Evolutionary conservation across 2,329 filamentous ascomycete species (phyloP).

Genomic region (Waltergamsia citrina): DNA sequence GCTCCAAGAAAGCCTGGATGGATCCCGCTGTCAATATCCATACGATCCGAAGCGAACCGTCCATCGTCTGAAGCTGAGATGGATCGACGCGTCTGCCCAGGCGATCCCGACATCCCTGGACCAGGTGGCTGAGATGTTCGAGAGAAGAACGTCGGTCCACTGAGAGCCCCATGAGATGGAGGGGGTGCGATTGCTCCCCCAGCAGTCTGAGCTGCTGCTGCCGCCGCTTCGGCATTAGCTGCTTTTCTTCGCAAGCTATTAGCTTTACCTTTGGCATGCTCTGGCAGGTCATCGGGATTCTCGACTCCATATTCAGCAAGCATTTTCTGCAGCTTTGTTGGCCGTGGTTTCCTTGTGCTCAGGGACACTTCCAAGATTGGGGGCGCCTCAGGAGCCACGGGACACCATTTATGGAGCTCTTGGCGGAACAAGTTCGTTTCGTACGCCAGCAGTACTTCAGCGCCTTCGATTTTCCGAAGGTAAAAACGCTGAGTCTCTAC

Average conservation of each 20-base stretch:
- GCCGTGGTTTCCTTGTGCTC: slow-evolving; percentile 89
- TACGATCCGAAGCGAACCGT: slow-evolving; percentile 22
- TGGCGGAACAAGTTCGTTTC: slow-evolving; percentile 99
- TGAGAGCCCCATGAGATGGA: not conserved
- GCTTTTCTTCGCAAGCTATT: slow-evolving; percentile 66
- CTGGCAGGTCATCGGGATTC: slow-evolving; percentile 82
- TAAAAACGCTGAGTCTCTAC: slow-evolving; percentile 89
- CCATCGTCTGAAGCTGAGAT: slow-evolving; percentile 7
- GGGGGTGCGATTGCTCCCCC: not conserved
- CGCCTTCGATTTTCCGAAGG: slow-evolving; percentile 91
- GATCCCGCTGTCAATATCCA: slow-evolving; percentile 28
- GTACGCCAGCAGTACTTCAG: slow-evolving; percentile 80
- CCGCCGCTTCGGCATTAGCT: slow-evolving; percentile 44
- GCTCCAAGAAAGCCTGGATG: slow-evolving; percentile 33
- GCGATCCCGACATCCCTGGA: slow-evolving; percentile 11
- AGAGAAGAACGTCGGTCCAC: not conserved
- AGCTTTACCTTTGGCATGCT: slow-evolving; percentile 70
- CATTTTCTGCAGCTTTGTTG: slow-evolving; percentile 94
- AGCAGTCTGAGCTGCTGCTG: slow-evolving; percentile 18
- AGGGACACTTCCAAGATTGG: slow-evolving; percentile 79
- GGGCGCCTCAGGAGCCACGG: slow-evolving; percentile 77
- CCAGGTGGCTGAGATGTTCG: not conserved
- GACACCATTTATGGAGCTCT: slow-evolving; percentile 89
- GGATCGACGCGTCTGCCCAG: slow-evolving; percentile 14
- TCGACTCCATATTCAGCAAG: slow-evolving; percentile 82